Evolutionary conservation across 192 early-diverging fungal species (phyloP).

Genomic region (Diversispora epigaea): DNA sequence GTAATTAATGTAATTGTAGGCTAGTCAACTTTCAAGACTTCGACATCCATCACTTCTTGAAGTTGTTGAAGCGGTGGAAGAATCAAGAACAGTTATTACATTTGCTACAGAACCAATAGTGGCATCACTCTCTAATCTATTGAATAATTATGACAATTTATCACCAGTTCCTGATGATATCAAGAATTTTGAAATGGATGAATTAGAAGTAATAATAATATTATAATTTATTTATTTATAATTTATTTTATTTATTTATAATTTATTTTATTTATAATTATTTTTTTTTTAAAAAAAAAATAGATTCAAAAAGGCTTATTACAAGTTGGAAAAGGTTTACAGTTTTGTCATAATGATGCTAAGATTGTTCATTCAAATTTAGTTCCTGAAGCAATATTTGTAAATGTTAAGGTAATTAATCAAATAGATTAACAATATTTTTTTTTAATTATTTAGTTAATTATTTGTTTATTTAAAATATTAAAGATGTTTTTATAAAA

Average conservation of each 20-base stretch:
- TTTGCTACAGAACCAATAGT: slow-evolving; percentile 79
- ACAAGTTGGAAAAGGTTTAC: slow-evolving; percentile 69
- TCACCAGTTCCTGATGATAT: slow-evolving; percentile 41
- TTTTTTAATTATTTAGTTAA: neutral
- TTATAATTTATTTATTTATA: neutral
- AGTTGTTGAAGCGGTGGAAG: slow-evolving; percentile 71
- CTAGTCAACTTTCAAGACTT: slow-evolving; percentile 65
- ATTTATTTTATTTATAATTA: neutral
- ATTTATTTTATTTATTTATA: neutral
- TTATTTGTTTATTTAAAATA: neutral
- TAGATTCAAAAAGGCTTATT: slow-evolving; percentile 77
- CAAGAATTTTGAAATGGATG: slow-evolving; percentile 69
- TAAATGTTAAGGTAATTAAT: slow-evolving; percentile 63
- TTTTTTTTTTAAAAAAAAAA: too few species aligned
- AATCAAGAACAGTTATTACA: slow-evolving; percentile 61
- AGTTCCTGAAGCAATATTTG: slow-evolving; percentile 69
- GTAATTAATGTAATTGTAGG: slow-evolving; percentile 35
- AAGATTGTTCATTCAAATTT: slow-evolving; percentile 73
- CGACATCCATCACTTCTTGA: slow-evolving; percentile 78
- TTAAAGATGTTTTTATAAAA: neutral
- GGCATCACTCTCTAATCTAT: slow-evolving; percentile 61
- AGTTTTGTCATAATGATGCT: slow-evolving; percentile 74
- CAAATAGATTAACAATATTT: slow-evolving; percentile 12
- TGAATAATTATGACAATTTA: slow-evolving; percentile 56
- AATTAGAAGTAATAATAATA: slow-evolving; percentile 59